These are phyloP conservation scores for Fusarium verticillioides DNA, from an alignment of 2,329 filamentous ascomycete genomes.

Conservation along the genomic window DNA sequence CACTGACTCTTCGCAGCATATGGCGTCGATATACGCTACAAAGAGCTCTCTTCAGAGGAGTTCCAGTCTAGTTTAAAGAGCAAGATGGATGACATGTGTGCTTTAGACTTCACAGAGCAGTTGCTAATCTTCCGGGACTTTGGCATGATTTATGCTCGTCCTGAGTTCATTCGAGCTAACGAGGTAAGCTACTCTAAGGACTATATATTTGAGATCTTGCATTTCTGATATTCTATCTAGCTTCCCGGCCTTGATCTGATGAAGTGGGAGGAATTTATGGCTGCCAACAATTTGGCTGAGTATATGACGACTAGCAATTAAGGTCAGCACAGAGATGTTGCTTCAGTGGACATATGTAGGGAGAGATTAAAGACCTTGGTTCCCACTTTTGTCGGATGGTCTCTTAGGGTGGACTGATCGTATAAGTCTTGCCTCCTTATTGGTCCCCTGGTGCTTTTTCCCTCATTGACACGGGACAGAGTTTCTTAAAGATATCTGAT, in stretches of 20 bases:
- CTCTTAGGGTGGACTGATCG: no score
- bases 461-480: no score
- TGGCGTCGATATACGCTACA: background rate
- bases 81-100: background rate
- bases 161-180: background rate
- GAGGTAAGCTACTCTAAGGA: background rate
- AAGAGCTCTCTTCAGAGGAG: background rate
- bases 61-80: background rate
- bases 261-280: slow-evolving; percentile 6
- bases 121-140: background rate
- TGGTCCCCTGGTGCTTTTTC: no score
- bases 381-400: no score
- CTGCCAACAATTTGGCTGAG: background rate
- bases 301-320: background rate
- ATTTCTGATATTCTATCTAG: background rate
- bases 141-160: background rate
- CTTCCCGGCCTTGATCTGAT: background rate
- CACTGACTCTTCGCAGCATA: background rate
- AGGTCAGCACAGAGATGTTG: no score
- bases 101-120: slow-evolving; percentile 10
- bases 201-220: rapidly evolving
- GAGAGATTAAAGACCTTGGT: background rate
- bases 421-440: no score
- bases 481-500: no score
- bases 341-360: background rate